Base-by-base conservation (phyloP, 164 flowering plant genomes). In the Umbilicus rupestris region DNA sequence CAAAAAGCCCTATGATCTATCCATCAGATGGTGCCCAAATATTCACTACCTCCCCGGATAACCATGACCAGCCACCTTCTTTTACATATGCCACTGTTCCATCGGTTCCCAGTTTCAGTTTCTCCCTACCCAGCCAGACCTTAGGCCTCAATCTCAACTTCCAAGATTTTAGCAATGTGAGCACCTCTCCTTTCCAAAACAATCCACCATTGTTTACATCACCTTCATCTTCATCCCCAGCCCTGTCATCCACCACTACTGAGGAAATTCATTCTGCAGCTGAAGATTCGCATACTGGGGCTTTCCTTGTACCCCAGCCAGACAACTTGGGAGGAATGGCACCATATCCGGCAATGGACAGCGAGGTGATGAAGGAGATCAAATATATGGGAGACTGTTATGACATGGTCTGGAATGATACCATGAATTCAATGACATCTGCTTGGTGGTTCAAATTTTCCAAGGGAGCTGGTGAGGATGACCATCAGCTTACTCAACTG, bases 381-480 rank as follows among this genome's bases (percentile, higher is more conserved):
- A 80, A 84, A 45, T 86, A 88, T 19, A 74, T 88, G 17, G 99
- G 99, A 10, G 92, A 91, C 71, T 84, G 86, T 55, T 89, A 89
- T 68, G 83, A 89, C 75, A 85, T 89, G 85, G 96, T 87, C 68
- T 91, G 90, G 97, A 80, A 84, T 67, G 97, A 91, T 68, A 82
- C 78, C 3, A 52, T 89, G 81, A 85, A 81, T 76, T 73, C 89
- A 72, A 83, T 86, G 7, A 83, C 85, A 6, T 91, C 93, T 9
- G 96, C 97, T 0, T 80, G 94, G 84, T 94, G 99, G 99, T 84
- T 81, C 66, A 85, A 85, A 80, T 85, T 80, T 73, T 70, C 84
- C 71, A 83, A 85, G 73, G 75, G 73, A 29, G 77, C 82, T 82
- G 93, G 85, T 0, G 78, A 78, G 67, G 78, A 79, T 63, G 83